These are phyloP conservation scores for Saxophila tyrrhenica DNA, from an alignment of 495 filamentous ascomycete species.

Conservation along the genomic window DNA sequence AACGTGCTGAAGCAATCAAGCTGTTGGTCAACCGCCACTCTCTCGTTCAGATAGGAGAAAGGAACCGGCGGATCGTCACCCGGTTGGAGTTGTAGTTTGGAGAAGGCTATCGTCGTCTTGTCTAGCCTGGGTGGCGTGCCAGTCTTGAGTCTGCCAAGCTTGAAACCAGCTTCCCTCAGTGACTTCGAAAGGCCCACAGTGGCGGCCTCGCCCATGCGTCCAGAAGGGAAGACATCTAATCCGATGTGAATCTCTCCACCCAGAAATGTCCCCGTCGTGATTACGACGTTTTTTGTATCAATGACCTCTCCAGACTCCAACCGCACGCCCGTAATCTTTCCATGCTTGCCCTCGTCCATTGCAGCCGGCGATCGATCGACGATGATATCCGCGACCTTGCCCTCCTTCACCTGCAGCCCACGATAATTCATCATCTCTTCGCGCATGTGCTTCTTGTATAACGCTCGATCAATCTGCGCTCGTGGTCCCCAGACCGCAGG, in stretches of 20 bases:
- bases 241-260: slow-evolving; percentile 97
- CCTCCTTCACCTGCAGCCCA: slow-evolving; percentile 67
- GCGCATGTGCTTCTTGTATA: slow-evolving; percentile 88
- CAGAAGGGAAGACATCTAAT: slow-evolving; percentile 68
- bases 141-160: slow-evolving; percentile 85
- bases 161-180: slow-evolving; percentile 77
- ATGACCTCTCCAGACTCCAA: slow-evolving; percentile 84
- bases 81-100: slow-evolving; percentile 52
- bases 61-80: slow-evolving; percentile 82
- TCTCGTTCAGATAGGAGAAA: slow-evolving; percentile 80
- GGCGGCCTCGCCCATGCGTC: slow-evolving; percentile 87
- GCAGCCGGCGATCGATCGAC: slow-evolving; percentile 40
- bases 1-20: slow-evolving; percentile 71
- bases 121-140: slow-evolving; percentile 87
- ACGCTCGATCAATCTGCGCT: slow-evolving; percentile 85
- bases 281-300: slow-evolving; percentile 68
- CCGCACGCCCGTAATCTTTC: slow-evolving; percentile 72
- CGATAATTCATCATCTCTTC: slow-evolving; percentile 69
- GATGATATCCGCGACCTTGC: slow-evolving; percentile 87
- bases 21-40: slow-evolving; percentile 67
- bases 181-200: slow-evolving; percentile 92
- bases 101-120: slow-evolving; percentile 70
- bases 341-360: slow-evolving; percentile 42
- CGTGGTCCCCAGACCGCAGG: slow-evolving; percentile 94
- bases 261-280: slow-evolving; percentile 92